Conservation (phyloP, 2,329 filamentous ascomycete species). For the Coniochaeta hoffmannii region DNA sequence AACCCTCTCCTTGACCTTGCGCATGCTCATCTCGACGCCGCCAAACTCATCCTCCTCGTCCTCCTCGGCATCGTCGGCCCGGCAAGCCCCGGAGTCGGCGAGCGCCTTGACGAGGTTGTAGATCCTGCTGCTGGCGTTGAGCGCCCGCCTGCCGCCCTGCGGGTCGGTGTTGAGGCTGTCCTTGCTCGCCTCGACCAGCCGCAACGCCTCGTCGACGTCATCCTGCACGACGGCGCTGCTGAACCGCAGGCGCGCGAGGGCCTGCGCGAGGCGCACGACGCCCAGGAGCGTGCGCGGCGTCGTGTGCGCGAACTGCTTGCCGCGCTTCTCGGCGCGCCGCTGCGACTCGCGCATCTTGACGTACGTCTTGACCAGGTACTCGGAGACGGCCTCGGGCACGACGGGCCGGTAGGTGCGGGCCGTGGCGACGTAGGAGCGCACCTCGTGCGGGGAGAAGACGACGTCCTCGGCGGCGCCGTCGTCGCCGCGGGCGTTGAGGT, state of each 20-base stretch:
- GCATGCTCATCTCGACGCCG: conserved; percentile 70
- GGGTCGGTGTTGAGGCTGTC: conserved; percentile 74
- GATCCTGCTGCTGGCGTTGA: conserved; percentile 81
- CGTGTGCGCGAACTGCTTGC: conserved; percentile 90
- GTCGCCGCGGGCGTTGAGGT: conserved; percentile 33
- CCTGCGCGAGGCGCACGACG: conserved; percentile 87
- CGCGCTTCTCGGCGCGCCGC: conserved; percentile 81
- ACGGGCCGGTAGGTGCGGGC: conserved; percentile 83
- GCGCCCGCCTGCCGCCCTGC: conserved; percentile 51
- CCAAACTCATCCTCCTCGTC: conserved; percentile 44
- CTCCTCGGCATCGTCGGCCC: conserved; percentile 57
- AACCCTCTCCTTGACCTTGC: conserved; percentile 83
- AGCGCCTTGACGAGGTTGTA: conserved; percentile 90
- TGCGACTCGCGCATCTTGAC: conserved; percentile 90
- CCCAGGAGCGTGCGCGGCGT: conserved; percentile 90
- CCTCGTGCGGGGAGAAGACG: conserved; percentile 88
- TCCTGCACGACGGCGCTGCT: conserved; percentile 76
- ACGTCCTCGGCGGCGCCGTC: conserved; percentile 39
- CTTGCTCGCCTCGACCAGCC: conserved; percentile 89
- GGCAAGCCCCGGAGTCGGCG: conserved; percentile 78
- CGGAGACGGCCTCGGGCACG: conserved; percentile 77
- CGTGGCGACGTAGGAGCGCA: conserved; percentile 91
- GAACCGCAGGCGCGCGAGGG: conserved; percentile 86
- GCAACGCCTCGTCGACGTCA: conserved; percentile 90
- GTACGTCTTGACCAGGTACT: conserved; percentile 97